phyloP scores from a whole-genome alignment of 192 early-diverging fungal species.

The Podila verticillata region DNA sequence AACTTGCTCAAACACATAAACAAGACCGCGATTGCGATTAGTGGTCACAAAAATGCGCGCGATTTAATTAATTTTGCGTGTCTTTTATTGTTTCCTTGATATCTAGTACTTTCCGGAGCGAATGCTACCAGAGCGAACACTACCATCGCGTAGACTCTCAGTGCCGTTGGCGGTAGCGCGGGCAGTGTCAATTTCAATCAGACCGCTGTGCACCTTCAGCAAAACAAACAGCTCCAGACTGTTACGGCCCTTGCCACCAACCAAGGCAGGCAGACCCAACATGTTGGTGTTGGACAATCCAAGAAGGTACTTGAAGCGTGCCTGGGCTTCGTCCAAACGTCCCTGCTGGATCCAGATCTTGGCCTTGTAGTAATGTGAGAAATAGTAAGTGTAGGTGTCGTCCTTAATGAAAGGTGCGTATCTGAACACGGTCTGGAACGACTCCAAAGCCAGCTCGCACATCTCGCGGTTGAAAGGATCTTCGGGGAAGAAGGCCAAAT shows the following conservation, averaged over 20 bases:
- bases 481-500: conserved; percentile 62
- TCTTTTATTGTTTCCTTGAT: too few relatives aligned
- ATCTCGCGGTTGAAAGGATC: conserved; percentile 46
- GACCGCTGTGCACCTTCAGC: conserved; percentile 67
- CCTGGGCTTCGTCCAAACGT: conserved; percentile 52
- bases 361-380: conserved; percentile 67
- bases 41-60: too few relatives aligned
- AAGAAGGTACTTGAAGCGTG: conserved; percentile 61
- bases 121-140: conserved; percentile 23
- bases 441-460: conserved; percentile 39
- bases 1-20: too few relatives aligned
- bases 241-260: conserved; percentile 71
- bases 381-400: conserved; percentile 71
- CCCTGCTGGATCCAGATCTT: conserved; percentile 58
- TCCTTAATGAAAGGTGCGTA: conserved; percentile 65
- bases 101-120: conserved; percentile 12
- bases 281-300: conserved; percentile 51
- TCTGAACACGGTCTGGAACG: conserved; percentile 59
- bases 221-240: conserved; percentile 70
- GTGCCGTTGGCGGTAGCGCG: conserved; percentile 11
- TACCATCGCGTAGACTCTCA: not conserved
- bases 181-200: conserved; percentile 47
- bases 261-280: conserved; percentile 49
- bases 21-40: too few relatives aligned
- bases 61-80: too few relatives aligned